Conservation (phyloP, 306 rosid species). For the Cucumis hystrix region DNA sequence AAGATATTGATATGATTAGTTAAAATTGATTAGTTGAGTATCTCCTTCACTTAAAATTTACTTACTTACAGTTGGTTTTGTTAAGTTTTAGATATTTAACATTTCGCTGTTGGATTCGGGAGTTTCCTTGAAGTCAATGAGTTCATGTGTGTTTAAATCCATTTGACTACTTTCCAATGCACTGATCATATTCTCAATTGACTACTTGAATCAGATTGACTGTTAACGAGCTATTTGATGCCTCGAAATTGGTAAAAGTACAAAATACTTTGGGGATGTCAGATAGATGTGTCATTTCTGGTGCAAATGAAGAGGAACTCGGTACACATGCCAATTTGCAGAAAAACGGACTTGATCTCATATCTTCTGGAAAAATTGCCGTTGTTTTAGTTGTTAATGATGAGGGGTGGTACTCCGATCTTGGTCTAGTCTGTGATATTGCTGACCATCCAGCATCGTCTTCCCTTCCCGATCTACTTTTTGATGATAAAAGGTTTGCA, state of each 20-base stretch:
- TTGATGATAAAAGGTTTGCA: conserved; percentile 30
- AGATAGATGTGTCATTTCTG: conserved; percentile 24
- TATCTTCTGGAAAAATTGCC: conserved; percentile 69
- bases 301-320: conserved; percentile 31
- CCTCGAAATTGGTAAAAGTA: conserved; percentile 21
- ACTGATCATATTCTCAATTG: conserved; percentile 1
- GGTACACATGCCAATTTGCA: conserved; percentile 25
- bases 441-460: conserved; percentile 18
- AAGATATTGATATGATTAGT: neutral
- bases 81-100: neutral
- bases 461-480: conserved; percentile 35
- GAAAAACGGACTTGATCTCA: conserved; percentile 47
- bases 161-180: neutral
- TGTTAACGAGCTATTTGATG: conserved; percentile 37
- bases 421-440: conserved; percentile 21
- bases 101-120: neutral
- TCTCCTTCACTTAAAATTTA: neutral
- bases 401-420: conserved; percentile 13
- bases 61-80: neutral
- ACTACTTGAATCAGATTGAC: conserved; percentile 48
- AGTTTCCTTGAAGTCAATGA: neutral
- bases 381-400: conserved; percentile 45
- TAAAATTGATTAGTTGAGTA: neutral
- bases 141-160: neutral
- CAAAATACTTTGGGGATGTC: conserved; percentile 32